Evolutionary conservation across 2,329 filamentous ascomycete species (phyloP).

Genomic region (Sarocladium oryzae): DNA sequence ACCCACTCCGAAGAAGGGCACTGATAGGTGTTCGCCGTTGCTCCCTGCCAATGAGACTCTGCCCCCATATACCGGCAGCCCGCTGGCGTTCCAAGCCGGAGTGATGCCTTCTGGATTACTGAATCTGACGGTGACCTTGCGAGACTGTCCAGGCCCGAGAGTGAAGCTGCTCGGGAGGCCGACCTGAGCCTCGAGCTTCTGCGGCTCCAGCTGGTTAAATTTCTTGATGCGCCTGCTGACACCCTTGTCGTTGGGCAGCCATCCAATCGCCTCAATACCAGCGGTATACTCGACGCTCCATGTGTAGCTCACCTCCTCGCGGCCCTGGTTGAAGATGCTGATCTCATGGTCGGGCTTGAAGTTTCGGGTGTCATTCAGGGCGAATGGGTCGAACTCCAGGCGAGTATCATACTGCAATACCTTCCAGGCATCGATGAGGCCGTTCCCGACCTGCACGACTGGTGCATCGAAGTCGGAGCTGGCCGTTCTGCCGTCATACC

Average conservation of each 20-base stretch:
- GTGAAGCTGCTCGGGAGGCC: constrained; percentile 16
- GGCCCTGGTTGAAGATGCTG: constrained; percentile 31
- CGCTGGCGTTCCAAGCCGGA: constrained; percentile 21
- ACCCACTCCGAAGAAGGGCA: constrained; percentile 24
- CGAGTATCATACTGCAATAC: constrained; percentile 33
- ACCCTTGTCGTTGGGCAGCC: constrained; percentile 10
- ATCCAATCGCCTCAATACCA: constrained; percentile 28
- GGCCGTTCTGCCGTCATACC: constrained; percentile 11
- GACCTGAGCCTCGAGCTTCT: constrained; percentile 17
- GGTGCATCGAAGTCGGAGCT: constrained; percentile 23
- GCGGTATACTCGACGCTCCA: constrained; percentile 24
- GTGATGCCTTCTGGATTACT: constrained; percentile 20
- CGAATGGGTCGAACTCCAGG: constrained; percentile 30
- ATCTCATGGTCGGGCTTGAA: constrained; percentile 21
- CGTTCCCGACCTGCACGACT: constrained; percentile 34
- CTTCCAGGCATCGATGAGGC: constrained; percentile 38
- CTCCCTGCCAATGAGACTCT: constrained; percentile 24
- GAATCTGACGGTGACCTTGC: constrained; percentile 19
- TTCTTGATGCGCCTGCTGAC: constrained; percentile 8
- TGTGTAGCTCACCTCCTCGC: constrained; percentile 27
- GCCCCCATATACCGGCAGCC: constrained; percentile 28
- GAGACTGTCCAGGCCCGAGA: constrained; percentile 19
- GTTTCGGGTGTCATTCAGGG: constrained; percentile 39
- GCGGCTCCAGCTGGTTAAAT: constrained; percentile 8
- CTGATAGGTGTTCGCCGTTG: constrained; percentile 23